phyloP scores from a whole-genome alignment of 345 rosid species.

The Eucalyptus erythrocorys region DNA sequence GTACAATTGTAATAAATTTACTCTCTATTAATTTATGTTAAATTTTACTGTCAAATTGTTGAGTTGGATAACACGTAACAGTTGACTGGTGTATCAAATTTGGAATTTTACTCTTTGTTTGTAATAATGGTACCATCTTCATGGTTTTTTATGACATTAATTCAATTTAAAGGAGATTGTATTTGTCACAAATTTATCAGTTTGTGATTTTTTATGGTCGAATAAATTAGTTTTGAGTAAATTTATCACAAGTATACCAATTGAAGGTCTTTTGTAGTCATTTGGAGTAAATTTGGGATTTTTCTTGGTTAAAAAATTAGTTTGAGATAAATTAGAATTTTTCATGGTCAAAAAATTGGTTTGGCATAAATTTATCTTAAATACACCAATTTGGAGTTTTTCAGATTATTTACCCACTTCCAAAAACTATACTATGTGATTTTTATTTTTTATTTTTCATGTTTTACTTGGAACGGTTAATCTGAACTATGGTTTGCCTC shows the following conservation, averaged over 20 bases:
- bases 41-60: too few species aligned
- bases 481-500: not conserved
- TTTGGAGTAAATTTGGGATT: too few species aligned
- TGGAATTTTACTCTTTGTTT: too few species aligned
- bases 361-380: fast-evolving
- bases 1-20: too few species aligned
- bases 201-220: fast-evolving
- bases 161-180: too few species aligned
- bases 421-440: not conserved
- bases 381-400: fast-evolving
- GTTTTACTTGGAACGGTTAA: not conserved
- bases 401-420: fast-evolving
- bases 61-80: too few species aligned
- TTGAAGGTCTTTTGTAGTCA: too few species aligned
- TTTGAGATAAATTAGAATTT: too few species aligned
- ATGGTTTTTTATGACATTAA: too few species aligned
- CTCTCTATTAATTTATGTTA: too few species aligned
- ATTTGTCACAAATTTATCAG: fast-evolving
- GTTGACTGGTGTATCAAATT: fast-evolving
- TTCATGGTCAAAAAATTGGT: too few species aligned
- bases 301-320: fast-evolving
- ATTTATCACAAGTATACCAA: fast-evolving
- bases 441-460: fast-evolving
- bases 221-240: too few species aligned
- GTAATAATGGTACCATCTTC: fast-evolving